Conservation (phyloP, 1,139 yeast genomes). For the Candida neerlandica region DNA sequence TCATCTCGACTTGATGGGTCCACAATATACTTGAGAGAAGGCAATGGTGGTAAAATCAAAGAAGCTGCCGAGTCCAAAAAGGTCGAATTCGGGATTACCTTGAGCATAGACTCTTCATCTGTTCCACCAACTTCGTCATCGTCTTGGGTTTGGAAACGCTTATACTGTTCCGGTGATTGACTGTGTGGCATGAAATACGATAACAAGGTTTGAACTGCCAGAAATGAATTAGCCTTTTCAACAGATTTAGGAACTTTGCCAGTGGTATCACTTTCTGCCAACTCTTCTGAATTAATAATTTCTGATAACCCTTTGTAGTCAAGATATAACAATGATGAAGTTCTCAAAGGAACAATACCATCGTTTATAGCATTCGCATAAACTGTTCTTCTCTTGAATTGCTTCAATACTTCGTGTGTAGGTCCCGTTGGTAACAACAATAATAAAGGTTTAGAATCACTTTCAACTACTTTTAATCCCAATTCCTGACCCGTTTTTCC, state of each 20-base stretch:
- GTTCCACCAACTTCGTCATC: neutral
- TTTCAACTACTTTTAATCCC: slow-evolving; percentile 55
- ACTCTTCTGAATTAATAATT: slow-evolving; percentile 36
- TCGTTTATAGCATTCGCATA: slow-evolving; percentile 83
- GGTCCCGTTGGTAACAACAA: slow-evolving; percentile 80
- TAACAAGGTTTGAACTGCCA: slow-evolving; percentile 48
- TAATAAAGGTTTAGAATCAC: slow-evolving; percentile 60
- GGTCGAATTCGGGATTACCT: slow-evolving; percentile 65
- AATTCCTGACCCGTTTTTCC: slow-evolving; percentile 95
- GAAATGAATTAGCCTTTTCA: slow-evolving; percentile 14
- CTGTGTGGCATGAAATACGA: slow-evolving; percentile 51
- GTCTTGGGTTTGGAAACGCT: slow-evolving; percentile 32
- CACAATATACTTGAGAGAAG: slow-evolving; percentile 66
- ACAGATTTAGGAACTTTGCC: slow-evolving; percentile 13
- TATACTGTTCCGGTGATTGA: slow-evolving; percentile 25
- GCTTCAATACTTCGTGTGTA: slow-evolving; percentile 63
- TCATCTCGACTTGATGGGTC: slow-evolving; percentile 53
- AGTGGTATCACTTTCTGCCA: slow-evolving; percentile 6
- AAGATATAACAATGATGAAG: slow-evolving; percentile 77
- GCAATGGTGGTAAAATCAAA: slow-evolving; percentile 83
- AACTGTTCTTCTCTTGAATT: slow-evolving; percentile 69
- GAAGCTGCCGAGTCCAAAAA: slow-evolving; percentile 83
- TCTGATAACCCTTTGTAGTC: slow-evolving; percentile 51
- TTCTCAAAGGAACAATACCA: slow-evolving; percentile 91
- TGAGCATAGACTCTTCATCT: slow-evolving; percentile 6